Evolutionary conservation across 768 basidiomycete genomes (phyloP).

Genomic region (Xerocomus spinulosus): DNA sequence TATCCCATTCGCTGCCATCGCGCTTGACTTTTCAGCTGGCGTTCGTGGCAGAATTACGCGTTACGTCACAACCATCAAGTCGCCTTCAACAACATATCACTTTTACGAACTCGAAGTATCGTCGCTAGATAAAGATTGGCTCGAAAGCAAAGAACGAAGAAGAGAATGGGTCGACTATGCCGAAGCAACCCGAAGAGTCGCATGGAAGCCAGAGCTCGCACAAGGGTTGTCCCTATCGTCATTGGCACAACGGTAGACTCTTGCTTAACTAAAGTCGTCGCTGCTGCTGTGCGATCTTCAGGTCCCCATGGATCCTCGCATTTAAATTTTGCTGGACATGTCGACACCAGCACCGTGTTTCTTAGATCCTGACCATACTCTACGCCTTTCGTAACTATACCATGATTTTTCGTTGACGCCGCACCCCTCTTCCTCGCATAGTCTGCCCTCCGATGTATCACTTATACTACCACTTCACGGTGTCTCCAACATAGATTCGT

Average conservation of each 20-base stretch:
- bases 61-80: slow-evolving; percentile 77
- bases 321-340: slow-evolving; percentile 10
- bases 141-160: slow-evolving; percentile 72
- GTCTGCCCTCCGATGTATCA: slow-evolving; percentile 29
- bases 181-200: slow-evolving; percentile 67
- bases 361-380: slow-evolving; percentile 22
- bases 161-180: slow-evolving; percentile 88
- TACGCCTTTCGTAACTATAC: slow-evolving; percentile 30
- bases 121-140: slow-evolving; percentile 72
- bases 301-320: slow-evolving; percentile 7
- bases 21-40: slow-evolving; percentile 56
- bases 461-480: slow-evolving; percentile 16
- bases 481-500: slow-evolving; percentile 28
- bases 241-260: slow-evolving; percentile 50
- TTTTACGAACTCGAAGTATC: slow-evolving; percentile 87
- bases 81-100: slow-evolving; percentile 78
- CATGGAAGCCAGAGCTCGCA: slow-evolving; percentile 83
- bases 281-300: slow-evolving; percentile 13
- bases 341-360: slow-evolving; percentile 16
- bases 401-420: slow-evolving; percentile 16
- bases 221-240: slow-evolving; percentile 72
- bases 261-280: slow-evolving; percentile 1
- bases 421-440: slow-evolving; percentile 26
- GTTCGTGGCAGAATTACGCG: slow-evolving; percentile 84
- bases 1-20: slow-evolving; percentile 35